Evolutionary conservation across 1,139 yeast species (phyloP), one percentile per base, ranked within the genome.

Genomic region (Candida dubliniensis): DNA sequence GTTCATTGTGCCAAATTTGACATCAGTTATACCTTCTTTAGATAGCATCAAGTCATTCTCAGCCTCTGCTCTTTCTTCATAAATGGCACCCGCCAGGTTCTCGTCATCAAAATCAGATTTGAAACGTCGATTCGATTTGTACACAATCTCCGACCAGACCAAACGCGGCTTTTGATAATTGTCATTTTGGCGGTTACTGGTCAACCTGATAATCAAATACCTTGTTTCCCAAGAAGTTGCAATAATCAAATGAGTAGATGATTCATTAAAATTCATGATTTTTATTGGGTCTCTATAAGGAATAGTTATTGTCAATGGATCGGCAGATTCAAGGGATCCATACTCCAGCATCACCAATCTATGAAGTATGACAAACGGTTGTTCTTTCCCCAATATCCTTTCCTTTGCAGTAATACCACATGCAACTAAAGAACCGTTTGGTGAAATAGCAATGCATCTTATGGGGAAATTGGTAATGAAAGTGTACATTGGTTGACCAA

Each of bases 201-300:
- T 70, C n/a, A 91, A 71, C 43, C 85, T 79, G 13, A 91, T 85
- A 2, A 87, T 81, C 58, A 91, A 69, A 58, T 88, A 87, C 38
- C 96, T 64, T 6, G 91, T 79, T 58, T 89, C 96, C 64, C 88
- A 71, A 2, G 85, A 84, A 0, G 97, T 90, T n/a, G 93, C 82
- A 54, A 96, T 89, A 1, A 90, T 71, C 26, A 91, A 57, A 54
- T 85, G 86, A 1, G 79, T 67, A 1, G 91, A 87, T 44, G 84
- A 82, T 1, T 79, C 68, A 13, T 95, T 87, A 60, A 91, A 87
- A 38, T 79, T 78, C 10, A 90, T 63, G 4, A 85, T 71, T 51
- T 85, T 85, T 34, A 91, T 81, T 0, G 96, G 95, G 61, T 90
- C 97, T 36, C 89, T 69, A 60, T 87, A 88, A 0, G 97, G 96